A percentile compares a stretch with the other conserved stretches of the same genome.
phyloP scores from a whole-genome alignment of 495 filamentous ascomycete genomes.

The Immersiella caudata region DNA sequence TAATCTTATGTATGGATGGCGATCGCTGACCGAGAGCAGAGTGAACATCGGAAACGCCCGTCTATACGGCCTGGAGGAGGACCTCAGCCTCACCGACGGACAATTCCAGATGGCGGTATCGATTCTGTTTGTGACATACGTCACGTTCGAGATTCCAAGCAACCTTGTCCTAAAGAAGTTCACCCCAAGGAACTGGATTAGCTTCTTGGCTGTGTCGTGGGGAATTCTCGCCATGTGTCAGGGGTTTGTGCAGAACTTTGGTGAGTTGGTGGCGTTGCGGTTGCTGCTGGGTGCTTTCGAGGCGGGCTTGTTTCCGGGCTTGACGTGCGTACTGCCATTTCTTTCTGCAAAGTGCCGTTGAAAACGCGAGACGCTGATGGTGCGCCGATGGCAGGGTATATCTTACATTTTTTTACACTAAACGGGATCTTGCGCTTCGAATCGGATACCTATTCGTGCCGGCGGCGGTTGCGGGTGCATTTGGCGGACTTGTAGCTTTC shows the following conservation, averaged over 20 bases:
- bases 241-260: conserved; percentile 64
- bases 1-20: neutral
- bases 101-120: conserved; percentile 73
- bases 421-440: conserved; percentile 71
- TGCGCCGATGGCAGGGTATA: conserved; percentile 39
- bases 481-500: conserved; percentile 75
- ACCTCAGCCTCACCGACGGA: conserved; percentile 62
- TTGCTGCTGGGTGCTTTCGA: conserved; percentile 66
- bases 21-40: conserved; percentile 28
- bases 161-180: conserved; percentile 68
- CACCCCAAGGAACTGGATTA: conserved; percentile 68
- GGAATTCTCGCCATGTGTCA: conserved; percentile 71
- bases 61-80: conserved; percentile 68
- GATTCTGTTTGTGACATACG: conserved; percentile 73
- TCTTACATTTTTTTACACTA: conserved; percentile 75
- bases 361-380: neutral
- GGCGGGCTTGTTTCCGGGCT: conserved; percentile 71
- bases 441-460: conserved; percentile 77
- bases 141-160: conserved; percentile 63
- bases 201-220: conserved; percentile 66
- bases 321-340: conserved; percentile 29
- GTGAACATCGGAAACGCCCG: conserved; percentile 81
- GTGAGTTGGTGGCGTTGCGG: conserved; percentile 51
- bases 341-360: neutral
- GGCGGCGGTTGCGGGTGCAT: conserved; percentile 74